These are phyloP conservation scores for Gossypium stocksii DNA, from an alignment of 345 rosid genomes.

Conservation along the genomic window DNA sequence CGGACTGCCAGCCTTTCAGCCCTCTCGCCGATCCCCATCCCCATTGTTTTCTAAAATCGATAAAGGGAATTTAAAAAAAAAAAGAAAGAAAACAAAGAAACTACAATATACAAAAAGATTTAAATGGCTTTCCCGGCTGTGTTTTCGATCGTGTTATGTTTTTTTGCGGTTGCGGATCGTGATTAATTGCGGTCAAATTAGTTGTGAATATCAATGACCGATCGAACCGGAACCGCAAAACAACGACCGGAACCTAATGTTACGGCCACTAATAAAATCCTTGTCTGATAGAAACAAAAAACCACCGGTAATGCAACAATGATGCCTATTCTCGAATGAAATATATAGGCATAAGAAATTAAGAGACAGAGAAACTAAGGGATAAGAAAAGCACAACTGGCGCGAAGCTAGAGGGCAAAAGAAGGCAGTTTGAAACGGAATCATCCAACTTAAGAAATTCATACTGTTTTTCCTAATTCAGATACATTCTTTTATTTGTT, in stretches of 20 bases:
- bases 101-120: neutral
- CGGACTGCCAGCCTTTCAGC: neutral
- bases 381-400: neutral
- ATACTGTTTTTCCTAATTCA: neutral
- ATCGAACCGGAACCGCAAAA: neutral
- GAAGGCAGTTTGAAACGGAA: neutral
- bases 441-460: neutral
- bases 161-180: neutral
- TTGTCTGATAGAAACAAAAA: neutral
- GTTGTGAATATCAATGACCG: neutral
- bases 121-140: neutral
- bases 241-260: neutral
- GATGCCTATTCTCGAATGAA: neutral
- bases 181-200: neutral
- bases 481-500: neutral
- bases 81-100: neutral
- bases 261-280: neutral
- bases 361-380: neutral
- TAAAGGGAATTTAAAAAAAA: neutral
- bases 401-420: neutral
- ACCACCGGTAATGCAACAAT: neutral
- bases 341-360: neutral
- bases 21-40: neutral
- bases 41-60: conserved; percentile 7
- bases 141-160: neutral